These are phyloP conservation scores for Sequoiadendron giganteum DNA, from an alignment of 75 land plant genomes.

Conservation along the genomic window DNA sequence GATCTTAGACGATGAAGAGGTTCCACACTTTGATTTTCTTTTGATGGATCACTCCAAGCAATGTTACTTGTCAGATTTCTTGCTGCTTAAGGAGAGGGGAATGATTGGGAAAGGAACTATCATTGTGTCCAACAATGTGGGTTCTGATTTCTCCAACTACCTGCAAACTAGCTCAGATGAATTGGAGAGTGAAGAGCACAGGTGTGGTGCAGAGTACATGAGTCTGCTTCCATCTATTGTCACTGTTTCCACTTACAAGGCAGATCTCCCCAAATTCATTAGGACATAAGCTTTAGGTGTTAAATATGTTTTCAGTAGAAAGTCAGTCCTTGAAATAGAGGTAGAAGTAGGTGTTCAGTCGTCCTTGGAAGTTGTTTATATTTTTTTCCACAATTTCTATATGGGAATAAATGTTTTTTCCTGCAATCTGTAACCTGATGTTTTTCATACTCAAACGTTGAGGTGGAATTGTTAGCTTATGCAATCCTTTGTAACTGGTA, in stretches of 20 bases:
- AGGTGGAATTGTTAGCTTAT: too few relatives aligned
- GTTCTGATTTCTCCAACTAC: not conserved
- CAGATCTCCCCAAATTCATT: conserved; percentile 3
- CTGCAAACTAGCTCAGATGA: not conserved
- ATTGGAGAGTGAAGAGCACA: not conserved
- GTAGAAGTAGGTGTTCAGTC: not conserved
- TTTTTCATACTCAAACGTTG: too few relatives aligned
- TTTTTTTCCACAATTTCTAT: not conserved
- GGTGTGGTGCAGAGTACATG: conserved; percentile 11
- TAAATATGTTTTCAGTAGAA: not conserved
- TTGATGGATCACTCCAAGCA: conserved; percentile 26
- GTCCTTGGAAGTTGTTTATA: not conserved
- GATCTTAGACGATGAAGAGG: conserved; percentile 5
- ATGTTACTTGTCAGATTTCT: conserved; percentile 15
- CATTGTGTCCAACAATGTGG: conserved; percentile 20
- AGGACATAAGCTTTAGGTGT: not conserved
- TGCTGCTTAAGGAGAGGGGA: conserved; percentile 5
- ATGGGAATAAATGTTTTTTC: too few relatives aligned
- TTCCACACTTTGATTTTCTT: conserved; percentile 11
- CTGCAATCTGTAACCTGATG: too few relatives aligned
- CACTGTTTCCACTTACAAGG: conserved; percentile 15
- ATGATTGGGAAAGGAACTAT: conserved; percentile 22
- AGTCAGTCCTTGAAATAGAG: not conserved
- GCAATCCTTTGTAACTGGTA: too few relatives aligned
- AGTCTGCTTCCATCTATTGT: conserved; percentile 5